Evolutionary conservation across 106 monocot species (phyloP).

Genomic region (Platanthera zijinensis): DNA sequence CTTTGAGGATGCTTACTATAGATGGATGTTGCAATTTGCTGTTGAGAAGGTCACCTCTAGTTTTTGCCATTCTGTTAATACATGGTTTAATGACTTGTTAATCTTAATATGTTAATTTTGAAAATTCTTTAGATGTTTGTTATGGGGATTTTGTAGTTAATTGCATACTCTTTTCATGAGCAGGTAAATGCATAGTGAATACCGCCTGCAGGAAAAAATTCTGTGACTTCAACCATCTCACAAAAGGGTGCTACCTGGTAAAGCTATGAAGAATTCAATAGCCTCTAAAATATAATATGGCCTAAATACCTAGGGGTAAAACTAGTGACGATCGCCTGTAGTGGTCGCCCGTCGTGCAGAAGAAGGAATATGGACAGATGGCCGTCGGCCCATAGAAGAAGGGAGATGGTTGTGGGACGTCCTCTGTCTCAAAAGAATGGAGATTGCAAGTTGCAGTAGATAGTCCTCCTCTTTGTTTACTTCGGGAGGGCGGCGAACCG

Average conservation of each 20-base stretch:
- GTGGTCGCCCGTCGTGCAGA: no score
- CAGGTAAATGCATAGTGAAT: constrained; percentile 18
- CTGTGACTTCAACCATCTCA: constrained; percentile 7
- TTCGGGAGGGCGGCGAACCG: no score
- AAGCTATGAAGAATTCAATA: constrained; percentile 26
- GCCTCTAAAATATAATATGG: not conserved
- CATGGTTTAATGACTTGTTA: not conserved
- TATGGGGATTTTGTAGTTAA: not conserved
- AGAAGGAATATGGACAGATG: no score
- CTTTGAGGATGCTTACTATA: not conserved
- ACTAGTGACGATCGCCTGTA: no score
- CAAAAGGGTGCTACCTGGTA: constrained; percentile 25
- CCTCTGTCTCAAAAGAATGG: no score
- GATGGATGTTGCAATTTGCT: not conserved
- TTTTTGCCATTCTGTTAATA: not conserved
- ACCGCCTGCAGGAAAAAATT: constrained; percentile 16
- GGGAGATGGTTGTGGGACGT: no score
- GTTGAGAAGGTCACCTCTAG: not conserved
- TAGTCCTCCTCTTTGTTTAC: no score
- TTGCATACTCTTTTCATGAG: not conserved
- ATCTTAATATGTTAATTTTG: not conserved
- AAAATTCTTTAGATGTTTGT: not conserved
- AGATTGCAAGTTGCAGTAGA: no score
- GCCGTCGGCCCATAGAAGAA: no score
- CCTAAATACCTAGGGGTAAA: no score